Conservation (phyloP, 2,329 filamentous ascomycete species). For the Diaporthe citrichinensis region DNA sequence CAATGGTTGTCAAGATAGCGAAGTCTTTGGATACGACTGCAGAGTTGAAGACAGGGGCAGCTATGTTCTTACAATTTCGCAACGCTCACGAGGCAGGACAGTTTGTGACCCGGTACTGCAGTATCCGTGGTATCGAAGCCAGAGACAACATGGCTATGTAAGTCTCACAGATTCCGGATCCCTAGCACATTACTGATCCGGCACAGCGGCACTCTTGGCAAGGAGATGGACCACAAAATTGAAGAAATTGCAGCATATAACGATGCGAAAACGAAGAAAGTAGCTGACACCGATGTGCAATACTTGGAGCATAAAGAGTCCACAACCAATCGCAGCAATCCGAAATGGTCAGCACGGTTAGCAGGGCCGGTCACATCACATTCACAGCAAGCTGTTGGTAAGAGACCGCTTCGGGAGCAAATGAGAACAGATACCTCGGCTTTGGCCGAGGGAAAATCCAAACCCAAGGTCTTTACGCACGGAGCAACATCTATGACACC, state of each 20-base stretch:
- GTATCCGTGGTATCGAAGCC: neutral
- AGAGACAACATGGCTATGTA: neutral
- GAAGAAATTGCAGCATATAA: neutral
- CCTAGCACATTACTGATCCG: neutral
- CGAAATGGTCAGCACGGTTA: neutral
- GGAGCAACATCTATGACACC: conserved; percentile 12
- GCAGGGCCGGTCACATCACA: neutral
- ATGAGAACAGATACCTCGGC: conserved; percentile 23
- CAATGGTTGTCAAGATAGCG: conserved; percentile 17
- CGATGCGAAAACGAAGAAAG: neutral
- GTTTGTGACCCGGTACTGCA: neutral
- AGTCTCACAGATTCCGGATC: neutral
- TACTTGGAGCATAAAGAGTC: conserved; percentile 11
- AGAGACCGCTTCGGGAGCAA: conserved; percentile 22
- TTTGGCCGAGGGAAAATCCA: neutral
- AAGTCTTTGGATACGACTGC: neutral
- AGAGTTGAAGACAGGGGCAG: neutral
- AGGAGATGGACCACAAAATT: neutral
- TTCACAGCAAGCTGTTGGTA: neutral
- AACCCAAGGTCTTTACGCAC: neutral
- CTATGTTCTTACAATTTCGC: conserved; percentile 23
- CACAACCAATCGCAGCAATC: neutral
- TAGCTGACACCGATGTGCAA: neutral
- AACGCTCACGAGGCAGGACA: conserved; percentile 35
- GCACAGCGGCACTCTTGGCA: neutral